Percentiles rank a stretch among this genome's conserved stretches.
Evolutionary conservation across 2,329 filamentous ascomycete genomes (phyloP).

Genomic region (Cladosporium colombiae): DNA sequence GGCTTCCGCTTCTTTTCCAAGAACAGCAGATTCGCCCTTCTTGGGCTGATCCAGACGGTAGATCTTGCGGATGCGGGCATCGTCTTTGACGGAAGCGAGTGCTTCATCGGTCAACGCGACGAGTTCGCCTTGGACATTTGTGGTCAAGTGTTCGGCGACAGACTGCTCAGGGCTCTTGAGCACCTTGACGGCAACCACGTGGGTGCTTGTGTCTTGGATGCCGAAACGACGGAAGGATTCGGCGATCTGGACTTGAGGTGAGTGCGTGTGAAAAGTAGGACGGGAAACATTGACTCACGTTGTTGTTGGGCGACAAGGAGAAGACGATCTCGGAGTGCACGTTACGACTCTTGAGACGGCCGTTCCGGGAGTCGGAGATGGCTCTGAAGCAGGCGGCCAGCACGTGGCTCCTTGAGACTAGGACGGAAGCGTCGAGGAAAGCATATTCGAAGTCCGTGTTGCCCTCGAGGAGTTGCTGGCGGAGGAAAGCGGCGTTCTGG

Average conservation of each 20-base stretch:
- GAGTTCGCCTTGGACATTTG: conserved; percentile 62
- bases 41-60: conserved; percentile 72
- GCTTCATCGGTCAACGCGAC: conserved; percentile 63
- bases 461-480: conserved; percentile 79
- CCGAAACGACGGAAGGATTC: conserved; percentile 90
- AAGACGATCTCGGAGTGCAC: conserved; percentile 88
- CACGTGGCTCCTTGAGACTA: conserved; percentile 71
- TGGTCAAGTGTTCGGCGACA: conserved; percentile 61
- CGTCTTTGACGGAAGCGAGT: conserved; percentile 62
- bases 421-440: conserved; percentile 79
- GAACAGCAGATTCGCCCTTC: conserved; percentile 34
- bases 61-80: conserved; percentile 73
- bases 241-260: conserved; percentile 64
- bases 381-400: conserved; percentile 76
- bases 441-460: conserved; percentile 91
- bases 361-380: conserved; percentile 64
- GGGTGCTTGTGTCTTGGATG: conserved; percentile 67
- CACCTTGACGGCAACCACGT: conserved; percentile 81
- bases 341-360: conserved; percentile 73
- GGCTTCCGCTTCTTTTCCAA: conserved; percentile 60
- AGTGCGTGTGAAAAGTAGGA: not conserved
- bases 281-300: conserved; percentile 54
- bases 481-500: conserved; percentile 73
- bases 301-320: conserved; percentile 77
- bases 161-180: conserved; percentile 45